phyloP scores from a whole-genome alignment of 140 eudicot genomes.

The Stevia rebaudiana region DNA sequence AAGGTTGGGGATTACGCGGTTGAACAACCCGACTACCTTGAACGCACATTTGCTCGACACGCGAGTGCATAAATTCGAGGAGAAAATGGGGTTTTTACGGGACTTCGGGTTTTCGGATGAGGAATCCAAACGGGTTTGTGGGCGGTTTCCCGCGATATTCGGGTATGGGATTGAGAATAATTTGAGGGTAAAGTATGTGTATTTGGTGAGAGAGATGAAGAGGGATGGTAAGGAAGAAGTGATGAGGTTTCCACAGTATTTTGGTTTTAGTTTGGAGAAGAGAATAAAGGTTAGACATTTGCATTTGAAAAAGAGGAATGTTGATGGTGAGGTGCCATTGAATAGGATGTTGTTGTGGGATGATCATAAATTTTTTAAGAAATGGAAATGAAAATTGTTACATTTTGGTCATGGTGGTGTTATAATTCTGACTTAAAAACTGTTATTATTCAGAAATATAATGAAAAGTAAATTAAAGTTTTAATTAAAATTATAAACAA shows the following conservation, averaged over 20 bases:
- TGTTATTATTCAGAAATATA: too few relatives aligned
- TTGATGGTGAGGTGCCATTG: conserved; percentile 31
- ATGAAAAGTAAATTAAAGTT: too few relatives aligned
- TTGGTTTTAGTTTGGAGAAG: conserved; percentile 50
- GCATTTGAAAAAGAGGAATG: conserved; percentile 45
- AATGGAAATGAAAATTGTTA: conserved; percentile 37
- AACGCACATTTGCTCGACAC: conserved; percentile 57
- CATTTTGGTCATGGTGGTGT: too few relatives aligned
- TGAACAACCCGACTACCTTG: conserved; percentile 41
- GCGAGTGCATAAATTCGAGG: conserved; percentile 37
- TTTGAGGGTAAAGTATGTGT: conserved; percentile 36
- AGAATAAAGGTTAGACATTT: conserved; percentile 40
- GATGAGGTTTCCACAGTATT: conserved; percentile 53
- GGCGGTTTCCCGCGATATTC: conserved; percentile 53
- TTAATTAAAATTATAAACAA: too few relatives aligned
- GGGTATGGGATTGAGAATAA: conserved; percentile 43
- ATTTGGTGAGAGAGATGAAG: conserved; percentile 42
- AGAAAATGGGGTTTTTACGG: conserved; percentile 36
- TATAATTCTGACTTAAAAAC: too few relatives aligned
- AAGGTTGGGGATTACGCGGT: conserved; percentile 28
- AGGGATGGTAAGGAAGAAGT: conserved; percentile 38
- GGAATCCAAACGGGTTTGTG: conserved; percentile 45
- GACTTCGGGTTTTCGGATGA: conserved; percentile 35
- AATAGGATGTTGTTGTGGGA: conserved; percentile 49
- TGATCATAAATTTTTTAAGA: conserved; percentile 56